Evolutionary conservation across 371 early-diverging fungal genomes (phyloP), one percentile per base, ranked within the genome.

Genomic region (Massospora cicadina): DNA sequence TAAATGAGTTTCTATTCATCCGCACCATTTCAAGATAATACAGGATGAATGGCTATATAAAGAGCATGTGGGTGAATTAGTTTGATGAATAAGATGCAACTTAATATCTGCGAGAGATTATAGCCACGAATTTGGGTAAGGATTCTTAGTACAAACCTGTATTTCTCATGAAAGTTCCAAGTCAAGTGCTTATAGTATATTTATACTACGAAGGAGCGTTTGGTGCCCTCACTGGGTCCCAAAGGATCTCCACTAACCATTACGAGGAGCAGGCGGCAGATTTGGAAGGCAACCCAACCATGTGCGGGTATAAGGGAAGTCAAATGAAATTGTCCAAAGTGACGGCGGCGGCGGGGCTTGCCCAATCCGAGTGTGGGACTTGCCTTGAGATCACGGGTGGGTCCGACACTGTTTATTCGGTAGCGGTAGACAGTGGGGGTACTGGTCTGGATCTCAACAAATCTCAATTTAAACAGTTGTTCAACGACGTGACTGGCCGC

Each of bases 361-460:
- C 75, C 61, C 74, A 67, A 21, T 58, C 65, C 5, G 75, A 74
- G n/a, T 80, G 80, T 60, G 76, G 77, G 24, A 67, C 72, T 27
- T 80, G 80, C 65, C 64, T 80, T 33, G 77, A 76, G 53, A 76
- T 80, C 2, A 58, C 67, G 31, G 77, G 75, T 43, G 63, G 67
- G 10, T 67, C 67, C 25, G 68, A 78, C 10, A 71, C 71, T 54
- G 74, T 57, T 31, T 76, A 79, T 33, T 77, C 78, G 7, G 64
- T 80, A 56, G 80, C 76, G 1, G 79, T 80, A n/a, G 80, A 80
- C 62, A 70, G 72, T 1, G 80, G 80, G 28, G 80, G 79, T 2
- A 60, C 62, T 7, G 79, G 80, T 5, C 66, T 80, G 33, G 78
- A 79, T 58, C 68, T 79, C 58, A 74, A 73, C 68, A 65, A 68